Evolutionary conservation across 768 basidiomycete species (phyloP), one percentile per base, ranked within the genome.

Genomic region (Mycena galericulata): DNA sequence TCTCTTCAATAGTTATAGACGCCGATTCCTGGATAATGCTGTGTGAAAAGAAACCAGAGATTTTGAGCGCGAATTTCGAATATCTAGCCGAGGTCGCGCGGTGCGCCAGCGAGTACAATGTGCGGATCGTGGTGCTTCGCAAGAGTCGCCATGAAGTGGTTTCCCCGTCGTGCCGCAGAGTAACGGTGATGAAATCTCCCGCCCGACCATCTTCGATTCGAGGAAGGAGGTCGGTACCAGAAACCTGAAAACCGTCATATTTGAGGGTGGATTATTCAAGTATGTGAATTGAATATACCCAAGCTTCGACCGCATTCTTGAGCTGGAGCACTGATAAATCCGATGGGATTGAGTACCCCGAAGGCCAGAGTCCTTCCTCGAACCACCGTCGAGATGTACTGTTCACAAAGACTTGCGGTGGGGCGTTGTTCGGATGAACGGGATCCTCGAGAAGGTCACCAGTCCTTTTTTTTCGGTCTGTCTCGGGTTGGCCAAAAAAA

Each of bases 91-190:
- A 43, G n/a, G 74, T 76, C 15, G 61, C 74, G 2, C 77, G 77
- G 64, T 76, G 69, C 0, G 61, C 77, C 26, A 78, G 70, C 14
- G 57, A 50, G 54, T 76, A 78, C 5, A 78, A 58, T 1, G 61
- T 72, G 29, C 74, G 70, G 54, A 64, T 71, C 10, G 73, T 59
- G 0, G 73, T 71, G 8, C 40, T 27, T 12, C 60, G 57, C 17
- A 60, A 57, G 9, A 78, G 65, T 24, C 62, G 40, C 75, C 74
- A 78, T 1, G 62, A 57, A 10, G 65, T 67, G 3, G 22, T 26
- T 9, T 55, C 41, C 2, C 65, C 66, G 9, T 54, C 9, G 63
- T 75, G 65, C 8, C 49, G 34, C 17, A 78, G 38, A 11, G 68
- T 67, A 14, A 77, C 54, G 11, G 34, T 24, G 18, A 40, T 24